phyloP scores from a whole-genome alignment of 2,329 filamentous ascomycete species.

The Seiridium cupressi region DNA sequence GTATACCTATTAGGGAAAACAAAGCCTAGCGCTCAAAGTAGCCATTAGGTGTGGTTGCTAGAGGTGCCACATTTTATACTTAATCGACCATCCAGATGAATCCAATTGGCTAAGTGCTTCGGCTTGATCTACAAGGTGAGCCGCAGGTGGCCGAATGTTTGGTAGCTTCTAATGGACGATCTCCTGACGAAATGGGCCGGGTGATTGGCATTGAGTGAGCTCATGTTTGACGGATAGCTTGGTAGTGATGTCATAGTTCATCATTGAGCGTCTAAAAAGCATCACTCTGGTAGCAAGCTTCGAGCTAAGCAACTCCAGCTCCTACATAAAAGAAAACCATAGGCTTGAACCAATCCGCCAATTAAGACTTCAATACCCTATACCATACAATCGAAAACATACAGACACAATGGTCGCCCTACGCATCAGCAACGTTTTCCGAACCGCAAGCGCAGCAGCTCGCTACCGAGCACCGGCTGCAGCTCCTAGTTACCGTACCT shows the following conservation, averaged over 20 bases:
- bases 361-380: background rate
- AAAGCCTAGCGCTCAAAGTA: no score
- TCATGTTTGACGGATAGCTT: background rate
- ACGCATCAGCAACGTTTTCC: constrained; percentile 22
- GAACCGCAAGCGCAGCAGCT: constrained; percentile 17
- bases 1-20: no score
- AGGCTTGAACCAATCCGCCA: background rate
- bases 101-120: no score
- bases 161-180: background rate
- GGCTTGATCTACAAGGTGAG: no score
- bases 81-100: no score
- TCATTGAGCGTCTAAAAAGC: background rate
- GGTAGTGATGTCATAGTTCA: constrained; percentile 3
- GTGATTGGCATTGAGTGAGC: background rate
- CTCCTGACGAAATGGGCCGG: background rate
- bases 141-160: no score
- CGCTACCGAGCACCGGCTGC: constrained; percentile 17
- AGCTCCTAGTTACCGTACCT: constrained; percentile 14
- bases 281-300: background rate
- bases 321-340: background rate
- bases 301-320: no score
- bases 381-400: background rate
- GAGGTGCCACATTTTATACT: no score
- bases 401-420: constrained; percentile 23
- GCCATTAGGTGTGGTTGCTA: no score